These are phyloP conservation scores for Aspergillus pseudoviridinutans DNA, from an alignment of 2,329 filamentous ascomycete species.

Conservation along the genomic window DNA sequence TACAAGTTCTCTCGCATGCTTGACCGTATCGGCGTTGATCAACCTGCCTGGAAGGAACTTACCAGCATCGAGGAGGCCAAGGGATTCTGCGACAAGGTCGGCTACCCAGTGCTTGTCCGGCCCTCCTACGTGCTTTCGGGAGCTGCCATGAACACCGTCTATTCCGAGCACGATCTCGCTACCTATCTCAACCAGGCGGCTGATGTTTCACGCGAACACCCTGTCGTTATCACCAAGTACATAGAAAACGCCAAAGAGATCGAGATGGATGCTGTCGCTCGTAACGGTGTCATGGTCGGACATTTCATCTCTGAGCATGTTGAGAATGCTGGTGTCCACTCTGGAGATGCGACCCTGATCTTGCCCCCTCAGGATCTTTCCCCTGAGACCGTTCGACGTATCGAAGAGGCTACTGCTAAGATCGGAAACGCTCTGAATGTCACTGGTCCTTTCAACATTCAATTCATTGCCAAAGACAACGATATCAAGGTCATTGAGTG, in stretches of 20 bases:
- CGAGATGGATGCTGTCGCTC: slow-evolving; percentile 97
- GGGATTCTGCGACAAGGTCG: slow-evolving; percentile 80
- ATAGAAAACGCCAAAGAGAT: slow-evolving; percentile 99
- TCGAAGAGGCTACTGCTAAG: slow-evolving; percentile 92
- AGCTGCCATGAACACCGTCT: slow-evolving; percentile 98
- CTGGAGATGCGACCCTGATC: slow-evolving; percentile 93
- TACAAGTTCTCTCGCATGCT: slow-evolving; percentile 99
- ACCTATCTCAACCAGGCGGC: slow-evolving; percentile 85
- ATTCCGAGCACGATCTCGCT: slow-evolving; percentile 88
- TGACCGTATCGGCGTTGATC: slow-evolving; percentile 89
- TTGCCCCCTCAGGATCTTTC: slow-evolving; percentile 91
- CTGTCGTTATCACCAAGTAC: slow-evolving; percentile 98
- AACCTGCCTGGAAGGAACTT: slow-evolving; percentile 96
- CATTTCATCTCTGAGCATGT: slow-evolving; percentile 99
- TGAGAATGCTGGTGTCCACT: slow-evolving; percentile 97
- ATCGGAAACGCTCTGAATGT: slow-evolving; percentile 92
- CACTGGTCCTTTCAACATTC: slow-evolving; percentile 96
- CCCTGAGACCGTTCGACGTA: slow-evolving; percentile 79
- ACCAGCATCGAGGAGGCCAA: slow-evolving; percentile 90
- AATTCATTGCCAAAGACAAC: slow-evolving; percentile 99
- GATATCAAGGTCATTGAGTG: slow-evolving; percentile 99
- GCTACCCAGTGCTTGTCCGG: slow-evolving; percentile 89
- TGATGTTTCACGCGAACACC: slow-evolving; percentile 90
- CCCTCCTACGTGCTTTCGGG: slow-evolving; percentile 96
- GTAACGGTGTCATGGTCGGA: slow-evolving; percentile 81